phyloP scores from a whole-genome alignment of 2,329 filamentous ascomycete genomes.

The Botrytis byssoidea region DNA sequence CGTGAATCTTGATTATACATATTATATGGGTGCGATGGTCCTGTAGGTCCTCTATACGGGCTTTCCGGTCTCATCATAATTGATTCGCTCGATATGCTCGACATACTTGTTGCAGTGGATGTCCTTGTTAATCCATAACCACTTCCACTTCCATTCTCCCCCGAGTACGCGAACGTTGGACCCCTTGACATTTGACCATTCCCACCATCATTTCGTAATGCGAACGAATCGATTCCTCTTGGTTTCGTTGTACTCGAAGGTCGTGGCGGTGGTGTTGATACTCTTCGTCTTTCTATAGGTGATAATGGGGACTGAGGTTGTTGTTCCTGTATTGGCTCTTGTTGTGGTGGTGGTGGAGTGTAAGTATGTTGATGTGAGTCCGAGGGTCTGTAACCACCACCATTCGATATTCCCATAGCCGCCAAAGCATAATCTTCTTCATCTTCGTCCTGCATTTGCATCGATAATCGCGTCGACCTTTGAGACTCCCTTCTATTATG shows the following conservation, averaged over 20 bases:
- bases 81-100: slow-evolving; percentile 34
- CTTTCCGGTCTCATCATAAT: slow-evolving; percentile 44
- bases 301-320: slow-evolving; percentile 26
- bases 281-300: slow-evolving; percentile 30
- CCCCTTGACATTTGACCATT: slow-evolving; percentile 37
- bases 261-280: slow-evolving; percentile 40
- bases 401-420: slow-evolving; percentile 53
- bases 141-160: slow-evolving; percentile 12
- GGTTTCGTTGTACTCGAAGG: slow-evolving; percentile 58
- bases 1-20: slow-evolving; percentile 79
- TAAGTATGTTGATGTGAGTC: slow-evolving; percentile 25
- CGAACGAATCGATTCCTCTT: slow-evolving; percentile 50
- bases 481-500: slow-evolving; percentile 46
- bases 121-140: slow-evolving; percentile 27
- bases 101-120: slow-evolving; percentile 35
- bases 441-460: slow-evolving; percentile 39
- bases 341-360: slow-evolving; percentile 28
- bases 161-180: slow-evolving; percentile 24
- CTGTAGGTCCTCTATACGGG: slow-evolving; percentile 59
- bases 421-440: slow-evolving; percentile 51
- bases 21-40: slow-evolving; percentile 80
- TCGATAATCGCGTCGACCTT: slow-evolving; percentile 40
- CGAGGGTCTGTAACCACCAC: slow-evolving; percentile 30
- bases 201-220: slow-evolving; percentile 52
- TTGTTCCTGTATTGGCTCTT: slow-evolving; percentile 20